Conservation (phyloP, 192 early-diverging fungal genomes). For the Neocallimastix lanati region DNA sequence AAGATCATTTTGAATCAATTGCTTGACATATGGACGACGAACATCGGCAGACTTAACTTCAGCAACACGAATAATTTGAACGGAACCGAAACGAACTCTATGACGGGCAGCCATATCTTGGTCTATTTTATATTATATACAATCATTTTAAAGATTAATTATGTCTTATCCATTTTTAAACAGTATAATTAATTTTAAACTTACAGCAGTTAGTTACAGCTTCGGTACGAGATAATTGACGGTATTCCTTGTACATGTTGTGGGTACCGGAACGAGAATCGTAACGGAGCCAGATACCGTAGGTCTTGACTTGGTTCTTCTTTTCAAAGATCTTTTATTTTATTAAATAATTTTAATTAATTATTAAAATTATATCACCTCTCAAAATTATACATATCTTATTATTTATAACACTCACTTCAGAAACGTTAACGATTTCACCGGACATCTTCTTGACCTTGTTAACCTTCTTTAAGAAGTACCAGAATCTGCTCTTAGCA, state of each 20-base stretch:
- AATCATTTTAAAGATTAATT: neutral
- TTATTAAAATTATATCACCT: too few relatives aligned
- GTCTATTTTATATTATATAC: slow-evolving; percentile 19
- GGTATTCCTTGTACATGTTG: slow-evolving; percentile 99
- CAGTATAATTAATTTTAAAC: too few relatives aligned
- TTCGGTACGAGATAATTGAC: slow-evolving; percentile 69
- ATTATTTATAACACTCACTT: slow-evolving; percentile 30
- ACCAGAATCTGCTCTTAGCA: slow-evolving; percentile 99
- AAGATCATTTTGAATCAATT: slow-evolving; percentile 62
- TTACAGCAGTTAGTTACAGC: slow-evolving; percentile 50
- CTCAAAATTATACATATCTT: neutral
- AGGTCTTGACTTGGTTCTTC: slow-evolving; percentile 91
- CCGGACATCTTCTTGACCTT: slow-evolving; percentile 99
- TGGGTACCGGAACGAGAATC: slow-evolving; percentile 98
- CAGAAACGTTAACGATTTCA: slow-evolving; percentile 92
- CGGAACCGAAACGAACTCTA: slow-evolving; percentile 88
- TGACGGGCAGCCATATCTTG: slow-evolving; percentile 99
- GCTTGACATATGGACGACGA: slow-evolving; percentile 93
- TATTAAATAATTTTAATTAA: too few relatives aligned
- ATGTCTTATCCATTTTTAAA: too few relatives aligned
- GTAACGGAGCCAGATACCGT: slow-evolving; percentile 98
- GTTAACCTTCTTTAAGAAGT: slow-evolving; percentile 95
- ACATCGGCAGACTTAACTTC: slow-evolving; percentile 76
- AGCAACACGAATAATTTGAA: slow-evolving; percentile 98
- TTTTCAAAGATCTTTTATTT: slow-evolving; percentile 72